Conservation (phyloP, 805 yeast species). For the Kodamaea laetipori region DNA sequence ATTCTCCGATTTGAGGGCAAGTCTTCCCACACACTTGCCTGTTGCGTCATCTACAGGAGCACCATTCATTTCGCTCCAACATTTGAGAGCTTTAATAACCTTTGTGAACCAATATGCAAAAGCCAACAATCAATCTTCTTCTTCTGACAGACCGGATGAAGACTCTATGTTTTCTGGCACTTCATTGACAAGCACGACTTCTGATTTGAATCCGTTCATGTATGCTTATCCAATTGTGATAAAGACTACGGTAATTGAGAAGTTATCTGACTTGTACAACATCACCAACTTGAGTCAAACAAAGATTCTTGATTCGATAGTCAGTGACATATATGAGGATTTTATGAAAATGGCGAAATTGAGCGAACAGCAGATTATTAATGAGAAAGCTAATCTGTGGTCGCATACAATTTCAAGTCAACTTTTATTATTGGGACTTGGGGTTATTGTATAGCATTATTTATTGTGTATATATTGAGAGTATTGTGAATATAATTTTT, state of each 20-base stretch:
- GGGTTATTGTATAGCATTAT: slow-evolving; percentile 50
- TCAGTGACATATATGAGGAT: slow-evolving; percentile 61
- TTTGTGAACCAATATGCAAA: slow-evolving; percentile 53
- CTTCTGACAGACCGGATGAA: slow-evolving; percentile 22
- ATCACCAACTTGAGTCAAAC: slow-evolving; percentile 42
- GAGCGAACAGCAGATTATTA: slow-evolving; percentile 50
- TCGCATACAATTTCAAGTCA: slow-evolving; percentile 63
- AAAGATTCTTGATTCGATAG: slow-evolving; percentile 51
- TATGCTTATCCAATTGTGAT: slow-evolving; percentile 32
- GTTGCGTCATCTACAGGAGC: slow-evolving; percentile 51
- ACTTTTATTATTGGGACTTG: slow-evolving; percentile 56
- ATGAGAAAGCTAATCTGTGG: slow-evolving; percentile 54
- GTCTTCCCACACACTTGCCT: slow-evolving; percentile 50
- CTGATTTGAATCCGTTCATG: slow-evolving; percentile 6
- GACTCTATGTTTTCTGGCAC: slow-evolving; percentile 9
- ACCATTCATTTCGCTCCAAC: slow-evolving; percentile 59
- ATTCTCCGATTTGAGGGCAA: slow-evolving; percentile 63
- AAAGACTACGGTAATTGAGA: slow-evolving; percentile 44
- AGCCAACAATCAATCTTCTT: slow-evolving; percentile 19
- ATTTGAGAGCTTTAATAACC: slow-evolving; percentile 60
- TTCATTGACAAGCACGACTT: background rate
- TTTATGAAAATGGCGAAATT: slow-evolving; percentile 53
- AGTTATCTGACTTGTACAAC: slow-evolving; percentile 40
- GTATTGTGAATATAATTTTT: background rate
- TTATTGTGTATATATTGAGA: background rate